Base-by-base conservation (phyloP, 108 stramenopile species). In the Nitzschia putrida region DNA sequence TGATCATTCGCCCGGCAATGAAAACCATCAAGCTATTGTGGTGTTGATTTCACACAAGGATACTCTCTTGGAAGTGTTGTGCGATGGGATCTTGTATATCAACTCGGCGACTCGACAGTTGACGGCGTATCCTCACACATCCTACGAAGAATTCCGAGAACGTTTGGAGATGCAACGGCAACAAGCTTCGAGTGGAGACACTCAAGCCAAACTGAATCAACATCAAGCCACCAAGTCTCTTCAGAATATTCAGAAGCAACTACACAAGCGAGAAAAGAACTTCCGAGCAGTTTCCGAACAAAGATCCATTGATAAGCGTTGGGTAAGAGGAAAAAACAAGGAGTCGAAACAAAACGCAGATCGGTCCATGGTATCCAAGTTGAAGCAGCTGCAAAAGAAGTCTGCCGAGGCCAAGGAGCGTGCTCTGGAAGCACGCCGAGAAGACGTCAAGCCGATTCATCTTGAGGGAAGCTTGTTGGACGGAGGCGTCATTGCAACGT, bases 311-410 rank as follows among this genome's bases (percentile, higher is more conserved):
- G 81, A 88, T 44, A 58, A 81, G 41, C 77, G 82, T 22, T 88
- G 66, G 16, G 73, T 83, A 22, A 76, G 64, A 57, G 84, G 84
- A 40, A 85, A 84, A 56, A 78, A 73, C 57, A 82, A 84, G 68
- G 88, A 88, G 69, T 74, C 82, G 20, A 85, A 85, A 61, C 88
- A 89, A 68, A 80, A 84, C 40, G 85, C 81, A 7, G 85, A 83
- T 60, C 37, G 68, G 37, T 74, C 81, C 12, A 74, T 80, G 5
- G 85, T 83, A 2, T 69, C 88, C 24, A 86, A 83, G 64, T 14
- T 85, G 57, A 81, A 82, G 54, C 57, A 51, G 51, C 8, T 68
- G 2, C 61, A 84, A 55, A 54, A 67, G 13, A 37, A 64, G 7
- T 63, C 66, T 16, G 50, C 38, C 13, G 79, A 85, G n/a, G 14